phyloP scores from a whole-genome alignment of 257 asterid genomes.

The Solanum ahanhuiri region DNA sequence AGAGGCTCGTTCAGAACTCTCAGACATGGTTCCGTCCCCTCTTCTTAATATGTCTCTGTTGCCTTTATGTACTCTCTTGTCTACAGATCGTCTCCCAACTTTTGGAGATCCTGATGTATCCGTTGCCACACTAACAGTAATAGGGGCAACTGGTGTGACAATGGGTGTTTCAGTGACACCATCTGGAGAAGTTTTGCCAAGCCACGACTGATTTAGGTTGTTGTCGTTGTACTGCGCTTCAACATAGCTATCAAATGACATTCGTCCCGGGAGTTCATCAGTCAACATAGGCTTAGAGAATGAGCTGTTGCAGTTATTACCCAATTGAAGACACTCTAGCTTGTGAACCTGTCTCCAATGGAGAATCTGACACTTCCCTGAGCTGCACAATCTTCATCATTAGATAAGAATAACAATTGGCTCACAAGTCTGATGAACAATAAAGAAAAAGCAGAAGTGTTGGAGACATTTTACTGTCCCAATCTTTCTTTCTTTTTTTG shows the following conservation, averaged over 20 bases:
- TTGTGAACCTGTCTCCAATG: constrained; percentile 92
- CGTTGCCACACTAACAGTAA: constrained; percentile 6
- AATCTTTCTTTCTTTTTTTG: background rate
- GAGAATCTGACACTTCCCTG: constrained; percentile 78
- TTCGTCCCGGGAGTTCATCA: constrained; percentile 22
- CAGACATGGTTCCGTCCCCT: constrained; percentile 25
- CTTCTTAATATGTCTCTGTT: constrained; percentile 16
- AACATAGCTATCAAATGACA: constrained; percentile 16
- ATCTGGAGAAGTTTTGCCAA: constrained; percentile 19
- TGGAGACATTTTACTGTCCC: background rate
- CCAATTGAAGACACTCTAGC: constrained; percentile 67
- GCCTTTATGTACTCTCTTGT: constrained; percentile 16
- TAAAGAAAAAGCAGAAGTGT: background rate
- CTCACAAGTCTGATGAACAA: background rate
- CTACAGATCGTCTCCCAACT: constrained; percentile 22
- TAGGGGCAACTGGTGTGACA: constrained; percentile 10
- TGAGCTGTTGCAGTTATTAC: constrained; percentile 22
- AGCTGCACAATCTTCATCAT: constrained; percentile 34
- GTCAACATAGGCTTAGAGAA: constrained; percentile 12
- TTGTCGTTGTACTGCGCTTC: constrained; percentile 7
- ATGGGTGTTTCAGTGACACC: constrained; percentile 12
- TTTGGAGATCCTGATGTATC: constrained; percentile 21
- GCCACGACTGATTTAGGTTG: constrained; percentile 15
- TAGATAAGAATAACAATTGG: background rate
- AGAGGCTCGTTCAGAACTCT: constrained; percentile 25